phyloP scores from a whole-genome alignment of 208 protist genomes.

The Crithidia fasciculata region DNA sequence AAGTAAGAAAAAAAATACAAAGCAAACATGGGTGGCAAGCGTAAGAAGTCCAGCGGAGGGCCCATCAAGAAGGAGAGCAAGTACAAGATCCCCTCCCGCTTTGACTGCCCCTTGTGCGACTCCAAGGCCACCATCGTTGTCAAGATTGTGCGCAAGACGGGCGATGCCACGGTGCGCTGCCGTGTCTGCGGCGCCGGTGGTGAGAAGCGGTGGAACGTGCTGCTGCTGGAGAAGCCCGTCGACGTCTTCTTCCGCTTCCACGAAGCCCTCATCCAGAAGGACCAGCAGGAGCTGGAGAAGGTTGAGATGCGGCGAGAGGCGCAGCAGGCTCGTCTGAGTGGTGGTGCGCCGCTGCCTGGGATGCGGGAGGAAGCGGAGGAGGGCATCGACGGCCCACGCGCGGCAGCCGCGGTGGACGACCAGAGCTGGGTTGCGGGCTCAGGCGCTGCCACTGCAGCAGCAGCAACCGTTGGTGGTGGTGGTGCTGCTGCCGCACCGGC shows the following conservation, averaged over 20 bases:
- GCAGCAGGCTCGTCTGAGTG: slow-evolving; percentile 20
- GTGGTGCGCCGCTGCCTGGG: background rate
- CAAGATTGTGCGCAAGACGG: slow-evolving; percentile 53
- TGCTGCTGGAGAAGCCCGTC: slow-evolving; percentile 79
- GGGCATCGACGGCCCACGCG: slow-evolving; percentile 15
- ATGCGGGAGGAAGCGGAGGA: background rate
- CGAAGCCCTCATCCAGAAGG: slow-evolving; percentile 75
- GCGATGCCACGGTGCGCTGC: slow-evolving; percentile 72
- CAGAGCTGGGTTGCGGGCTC: background rate
- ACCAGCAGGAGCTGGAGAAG: slow-evolving; percentile 60
- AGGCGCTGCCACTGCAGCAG: background rate
- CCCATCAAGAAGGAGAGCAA: slow-evolving; percentile 92
- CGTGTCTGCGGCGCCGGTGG: slow-evolving; percentile 65
- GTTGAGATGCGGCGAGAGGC: slow-evolving; percentile 38
- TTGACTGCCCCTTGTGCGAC: slow-evolving; percentile 91
- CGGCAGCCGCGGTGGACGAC: background rate
- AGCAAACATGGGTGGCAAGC: slow-evolving; percentile 79
- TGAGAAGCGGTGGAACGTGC: slow-evolving; percentile 51
- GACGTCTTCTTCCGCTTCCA: slow-evolving; percentile 92
- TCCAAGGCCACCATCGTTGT: slow-evolving; percentile 82
- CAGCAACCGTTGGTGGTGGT: background rate
- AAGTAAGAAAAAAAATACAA: too few relatives aligned
- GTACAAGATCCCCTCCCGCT: slow-evolving; percentile 90
- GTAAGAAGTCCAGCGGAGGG: slow-evolving; percentile 73
- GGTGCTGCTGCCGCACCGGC: background rate